These are phyloP conservation scores for Pelargonium australe DNA, from an alignment of 441 rosid genomes.

Conservation along the genomic window DNA sequence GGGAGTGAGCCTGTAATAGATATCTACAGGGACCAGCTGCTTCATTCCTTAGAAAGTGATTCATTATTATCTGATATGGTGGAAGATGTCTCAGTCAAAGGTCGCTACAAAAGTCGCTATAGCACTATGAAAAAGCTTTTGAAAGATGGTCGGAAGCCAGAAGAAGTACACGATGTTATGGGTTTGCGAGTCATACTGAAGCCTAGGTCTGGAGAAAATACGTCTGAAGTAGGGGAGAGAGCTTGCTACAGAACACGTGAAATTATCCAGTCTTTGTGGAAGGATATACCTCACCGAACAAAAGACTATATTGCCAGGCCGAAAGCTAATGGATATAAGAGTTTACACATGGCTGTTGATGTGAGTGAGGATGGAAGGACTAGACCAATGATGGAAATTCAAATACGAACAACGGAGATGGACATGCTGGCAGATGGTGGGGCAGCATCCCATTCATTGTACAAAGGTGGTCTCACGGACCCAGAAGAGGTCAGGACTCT, in stretches of 20 bases:
- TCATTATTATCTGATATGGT: conserved; percentile 44
- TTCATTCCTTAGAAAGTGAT: conserved; percentile 52
- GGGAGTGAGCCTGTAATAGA: conserved; percentile 62
- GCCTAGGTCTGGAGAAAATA: conserved; percentile 37
- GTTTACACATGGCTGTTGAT: conserved; percentile 93
- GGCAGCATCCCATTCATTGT: conserved; percentile 81
- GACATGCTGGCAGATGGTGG: conserved; percentile 76
- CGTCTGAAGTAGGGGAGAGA: conserved; percentile 39
- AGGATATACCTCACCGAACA: conserved; percentile 69
- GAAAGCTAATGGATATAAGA: conserved; percentile 76
- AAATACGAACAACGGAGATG: conserved; percentile 81
- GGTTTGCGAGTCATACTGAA: conserved; percentile 74
- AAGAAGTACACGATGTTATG: conserved; percentile 78
- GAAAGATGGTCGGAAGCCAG: conserved; percentile 77
- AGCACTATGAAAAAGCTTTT: conserved; percentile 96
- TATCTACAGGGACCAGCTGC: conserved; percentile 55
- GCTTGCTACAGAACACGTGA: conserved; percentile 72
- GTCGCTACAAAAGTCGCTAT: conserved; percentile 78
- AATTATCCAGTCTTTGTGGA: conserved; percentile 64
- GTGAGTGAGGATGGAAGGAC: conserved; percentile 52
- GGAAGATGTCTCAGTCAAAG: conserved; percentile 59
- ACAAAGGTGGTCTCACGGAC: conserved; percentile 76
- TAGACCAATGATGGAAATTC: conserved; percentile 88
- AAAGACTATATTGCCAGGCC: conserved; percentile 86
- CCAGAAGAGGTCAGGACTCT: conserved; percentile 68